phyloP scores from a whole-genome alignment of 345 rosid species.

The Dovyalis caffra region DNA sequence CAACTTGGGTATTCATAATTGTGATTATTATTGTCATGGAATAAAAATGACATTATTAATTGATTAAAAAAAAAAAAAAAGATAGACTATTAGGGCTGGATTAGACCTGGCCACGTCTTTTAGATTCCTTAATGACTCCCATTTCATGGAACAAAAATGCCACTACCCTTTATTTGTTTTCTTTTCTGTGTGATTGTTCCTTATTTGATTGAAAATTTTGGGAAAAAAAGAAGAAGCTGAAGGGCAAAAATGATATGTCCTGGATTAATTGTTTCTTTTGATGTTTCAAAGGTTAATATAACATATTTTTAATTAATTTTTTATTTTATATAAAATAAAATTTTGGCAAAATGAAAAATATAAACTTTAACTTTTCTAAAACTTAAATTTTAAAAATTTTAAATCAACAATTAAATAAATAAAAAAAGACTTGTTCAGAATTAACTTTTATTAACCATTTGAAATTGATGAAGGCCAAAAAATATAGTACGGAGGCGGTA shows the following conservation, averaged over 20 bases:
- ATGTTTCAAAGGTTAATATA: too few species aligned
- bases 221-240: background rate
- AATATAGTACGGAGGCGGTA: too few species aligned
- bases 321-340: too few species aligned
- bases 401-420: too few species aligned
- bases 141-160: background rate
- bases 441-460: too few species aligned
- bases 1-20: background rate
- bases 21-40: background rate
- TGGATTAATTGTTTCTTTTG: too few species aligned
- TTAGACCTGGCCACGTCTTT: constrained; percentile 9
- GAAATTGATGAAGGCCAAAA: too few species aligned
- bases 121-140: background rate
- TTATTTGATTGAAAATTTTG: background rate
- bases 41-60: background rate
- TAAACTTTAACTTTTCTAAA: too few species aligned
- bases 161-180: background rate
- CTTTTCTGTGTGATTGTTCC: background rate
- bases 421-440: too few species aligned
- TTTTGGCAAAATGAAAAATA: too few species aligned
- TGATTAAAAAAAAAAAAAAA: background rate
- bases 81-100: background rate
- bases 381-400: too few species aligned
- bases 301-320: too few species aligned
- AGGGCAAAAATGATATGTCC: background rate